Percentiles rank a stretch among this genome's conserved stretches.
These are phyloP conservation scores for Uromyces viciae-fabae DNA, from an alignment of 1,284 basidiomycete species.

Conservation along the genomic window DNA sequence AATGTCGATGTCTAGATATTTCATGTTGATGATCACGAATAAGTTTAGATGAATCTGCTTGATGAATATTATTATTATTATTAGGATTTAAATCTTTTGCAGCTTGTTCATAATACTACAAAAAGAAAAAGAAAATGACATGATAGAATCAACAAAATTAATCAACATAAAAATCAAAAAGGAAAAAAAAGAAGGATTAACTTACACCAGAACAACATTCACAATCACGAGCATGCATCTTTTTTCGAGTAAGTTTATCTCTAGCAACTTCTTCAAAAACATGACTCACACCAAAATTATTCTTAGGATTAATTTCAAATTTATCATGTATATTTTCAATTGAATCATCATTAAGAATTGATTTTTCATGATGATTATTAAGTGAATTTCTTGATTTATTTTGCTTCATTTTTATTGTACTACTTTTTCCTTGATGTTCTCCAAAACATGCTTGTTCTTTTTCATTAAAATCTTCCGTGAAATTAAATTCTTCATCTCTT, in stretches of 20 bases:
- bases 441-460: too few species aligned
- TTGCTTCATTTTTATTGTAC: not conserved
- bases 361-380: not conserved
- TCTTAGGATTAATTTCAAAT: conserved; percentile 63
- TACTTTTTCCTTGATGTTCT: not conserved
- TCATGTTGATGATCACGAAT: conserved; percentile 63
- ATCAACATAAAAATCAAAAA: not conserved
- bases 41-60: not conserved
- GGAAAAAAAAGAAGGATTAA: conserved; percentile 45
- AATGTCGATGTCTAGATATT: conserved; percentile 69
- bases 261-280: conserved; percentile 75
- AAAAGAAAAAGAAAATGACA: conserved; percentile 58
- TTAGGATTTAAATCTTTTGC: conserved; percentile 46
- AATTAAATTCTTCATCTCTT: too few species aligned
- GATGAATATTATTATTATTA: not conserved
- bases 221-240: conserved; percentile 73
- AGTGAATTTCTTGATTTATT: not conserved
- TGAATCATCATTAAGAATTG: not conserved
- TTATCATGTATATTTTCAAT: not conserved
- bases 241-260: conserved; percentile 63
- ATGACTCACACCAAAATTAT: conserved; percentile 66
- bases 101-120: conserved; percentile 46
- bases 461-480: too few species aligned
- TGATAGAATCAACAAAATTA: conserved; percentile 2
- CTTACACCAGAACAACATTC: conserved; percentile 75